Evolutionary conservation across 768 basidiomycete genomes (phyloP).

Genomic region (Cystobasidium tubakii): DNA sequence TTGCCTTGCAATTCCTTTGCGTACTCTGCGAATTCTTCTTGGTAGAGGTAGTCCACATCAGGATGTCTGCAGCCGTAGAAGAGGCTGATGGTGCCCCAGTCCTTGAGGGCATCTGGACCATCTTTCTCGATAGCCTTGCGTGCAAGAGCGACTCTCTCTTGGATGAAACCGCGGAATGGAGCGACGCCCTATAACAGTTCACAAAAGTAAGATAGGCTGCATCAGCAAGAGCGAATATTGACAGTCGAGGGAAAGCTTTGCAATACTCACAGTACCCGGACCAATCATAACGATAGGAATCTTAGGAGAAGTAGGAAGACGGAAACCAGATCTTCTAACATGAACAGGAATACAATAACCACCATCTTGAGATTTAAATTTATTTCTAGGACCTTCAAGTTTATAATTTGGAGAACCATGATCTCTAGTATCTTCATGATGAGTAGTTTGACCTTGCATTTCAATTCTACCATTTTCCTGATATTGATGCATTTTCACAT

Average conservation of each 20-base stretch:
- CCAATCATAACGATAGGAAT: slow-evolving; percentile 99
- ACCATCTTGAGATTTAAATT: slow-evolving; percentile 63
- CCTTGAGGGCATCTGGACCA: slow-evolving; percentile 80
- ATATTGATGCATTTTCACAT: slow-evolving; percentile 71
- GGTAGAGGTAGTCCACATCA: slow-evolving; percentile 85
- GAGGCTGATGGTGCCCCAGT: slow-evolving; percentile 90
- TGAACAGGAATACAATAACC: slow-evolving; percentile 63
- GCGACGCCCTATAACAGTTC: slow-evolving; percentile 85
- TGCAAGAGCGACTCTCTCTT: slow-evolving; percentile 93
- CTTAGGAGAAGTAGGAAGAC: slow-evolving; percentile 94
- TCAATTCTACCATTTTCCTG: slow-evolving; percentile 55
- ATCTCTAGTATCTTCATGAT: slow-evolving; percentile 54
- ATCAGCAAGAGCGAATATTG: no score
- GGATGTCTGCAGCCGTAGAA: slow-evolving; percentile 94
- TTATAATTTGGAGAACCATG: slow-evolving; percentile 63
- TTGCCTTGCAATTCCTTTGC: slow-evolving; percentile 79
- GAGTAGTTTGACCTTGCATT: slow-evolving; percentile 50
- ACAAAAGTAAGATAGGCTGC: no score
- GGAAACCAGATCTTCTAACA: slow-evolving; percentile 91
- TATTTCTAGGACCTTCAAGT: slow-evolving; percentile 82
- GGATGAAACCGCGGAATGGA: slow-evolving; percentile 97
- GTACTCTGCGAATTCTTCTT: slow-evolving; percentile 90
- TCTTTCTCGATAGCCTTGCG: slow-evolving; percentile 92
- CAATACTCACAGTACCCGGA: slow-evolving; percentile 87
- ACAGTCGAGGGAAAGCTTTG: no score